Evolutionary conservation across 495 filamentous ascomycete species (phyloP).

Genomic region (Penicillium diatomitis): DNA sequence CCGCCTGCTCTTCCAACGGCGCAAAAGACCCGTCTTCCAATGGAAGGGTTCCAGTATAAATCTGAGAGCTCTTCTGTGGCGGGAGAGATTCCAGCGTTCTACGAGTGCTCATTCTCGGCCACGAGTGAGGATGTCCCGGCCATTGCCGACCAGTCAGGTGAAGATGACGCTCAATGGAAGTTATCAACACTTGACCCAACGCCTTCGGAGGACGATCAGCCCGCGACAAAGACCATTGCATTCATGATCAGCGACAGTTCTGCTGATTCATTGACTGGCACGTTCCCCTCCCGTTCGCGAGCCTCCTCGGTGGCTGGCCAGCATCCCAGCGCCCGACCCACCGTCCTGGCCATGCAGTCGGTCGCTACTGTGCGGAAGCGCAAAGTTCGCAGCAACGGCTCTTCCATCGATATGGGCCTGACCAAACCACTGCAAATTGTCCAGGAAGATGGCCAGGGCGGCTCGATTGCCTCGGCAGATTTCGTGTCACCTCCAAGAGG

Average conservation of each 20-base stretch:
- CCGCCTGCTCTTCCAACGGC: constrained; percentile 15
- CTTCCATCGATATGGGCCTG: constrained; percentile 22
- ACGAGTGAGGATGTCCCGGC: constrained; percentile 26
- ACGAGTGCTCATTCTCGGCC: constrained; percentile 31
- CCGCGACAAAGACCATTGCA: constrained; percentile 22
- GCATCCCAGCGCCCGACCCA: constrained; percentile 19
- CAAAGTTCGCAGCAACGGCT: constrained; percentile 26
- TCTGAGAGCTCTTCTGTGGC: constrained; percentile 35
- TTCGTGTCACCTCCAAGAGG: constrained; percentile 39
- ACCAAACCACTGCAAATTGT: constrained; percentile 38
- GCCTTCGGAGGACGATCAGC: constrained; percentile 19
- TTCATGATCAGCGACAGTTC: constrained; percentile 34
- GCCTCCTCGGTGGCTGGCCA: constrained; percentile 19
- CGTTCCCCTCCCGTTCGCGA: constrained; percentile 20
- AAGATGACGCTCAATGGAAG: constrained; percentile 27
- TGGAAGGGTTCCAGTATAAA: constrained; percentile 31
- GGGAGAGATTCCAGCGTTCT: constrained; percentile 26
- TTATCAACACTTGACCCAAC: constrained; percentile 16
- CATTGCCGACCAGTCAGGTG: constrained; percentile 24
- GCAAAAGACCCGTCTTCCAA: constrained; percentile 15
- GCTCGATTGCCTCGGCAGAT: constrained; percentile 40
- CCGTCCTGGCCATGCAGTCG: constrained; percentile 29
- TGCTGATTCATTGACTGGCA: constrained; percentile 22
- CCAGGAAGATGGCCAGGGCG: constrained; percentile 40
- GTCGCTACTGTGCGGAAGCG: constrained; percentile 32